phyloP scores from a whole-genome alignment of 805 yeast species.

The Candida dajiaensis region DNA sequence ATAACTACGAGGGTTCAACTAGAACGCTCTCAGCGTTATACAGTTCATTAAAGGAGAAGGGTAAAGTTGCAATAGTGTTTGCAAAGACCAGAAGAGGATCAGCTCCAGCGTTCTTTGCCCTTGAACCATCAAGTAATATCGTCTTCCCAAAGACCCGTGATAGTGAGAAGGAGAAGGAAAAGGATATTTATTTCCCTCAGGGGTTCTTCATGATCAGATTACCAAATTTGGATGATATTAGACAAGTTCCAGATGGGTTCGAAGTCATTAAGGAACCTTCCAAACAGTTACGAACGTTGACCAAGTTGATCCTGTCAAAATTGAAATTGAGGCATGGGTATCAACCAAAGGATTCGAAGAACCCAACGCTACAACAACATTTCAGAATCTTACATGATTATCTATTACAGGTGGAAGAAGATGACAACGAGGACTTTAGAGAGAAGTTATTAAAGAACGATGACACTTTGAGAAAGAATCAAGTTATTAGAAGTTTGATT shows the following conservation, averaged over 20 bases:
- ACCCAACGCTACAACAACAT: conserved; percentile 66
- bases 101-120: conserved; percentile 49
- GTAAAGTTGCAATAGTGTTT: conserved; percentile 65
- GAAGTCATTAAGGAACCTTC: conserved; percentile 5
- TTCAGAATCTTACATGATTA: conserved; percentile 58
- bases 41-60: conserved; percentile 45
- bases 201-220: conserved; percentile 66
- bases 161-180: not conserved
- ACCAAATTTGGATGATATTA: conserved; percentile 73
- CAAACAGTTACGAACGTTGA: conserved; percentile 10
- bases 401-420: conserved; percentile 48
- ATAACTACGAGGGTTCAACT: conserved; percentile 53
- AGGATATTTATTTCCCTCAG: conserved; percentile 27
- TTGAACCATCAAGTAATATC: conserved; percentile 44
- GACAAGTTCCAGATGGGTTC: conserved; percentile 49
- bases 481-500: conserved; percentile 26
- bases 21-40: conserved; percentile 64
- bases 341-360: conserved; percentile 50
- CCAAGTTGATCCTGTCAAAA: conserved; percentile 25
- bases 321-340: conserved; percentile 44
- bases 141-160: not conserved
- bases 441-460: conserved; percentile 23
- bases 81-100: conserved; percentile 53
- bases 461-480: conserved; percentile 28
- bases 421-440: conserved; percentile 2